These are phyloP conservation scores for Trametes villosa DNA, from an alignment of 768 basidiomycete species.

Conservation along the genomic window DNA sequence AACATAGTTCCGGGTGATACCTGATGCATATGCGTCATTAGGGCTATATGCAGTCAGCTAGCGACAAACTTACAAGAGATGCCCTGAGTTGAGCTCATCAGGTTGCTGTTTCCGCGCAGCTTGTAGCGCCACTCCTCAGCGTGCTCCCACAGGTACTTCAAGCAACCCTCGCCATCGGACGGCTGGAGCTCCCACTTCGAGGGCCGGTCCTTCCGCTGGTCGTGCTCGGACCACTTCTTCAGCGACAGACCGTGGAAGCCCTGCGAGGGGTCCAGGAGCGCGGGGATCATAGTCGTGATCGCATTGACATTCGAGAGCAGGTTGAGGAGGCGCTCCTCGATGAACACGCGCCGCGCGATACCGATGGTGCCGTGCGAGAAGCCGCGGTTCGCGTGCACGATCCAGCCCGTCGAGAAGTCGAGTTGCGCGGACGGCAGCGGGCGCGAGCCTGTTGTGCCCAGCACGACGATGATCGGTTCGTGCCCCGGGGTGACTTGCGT, in stretches of 20 bases:
- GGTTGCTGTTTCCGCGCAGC: constrained; percentile 26
- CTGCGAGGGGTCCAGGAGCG: constrained; percentile 6
- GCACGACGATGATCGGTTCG: constrained; percentile 31
- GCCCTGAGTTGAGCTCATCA: constrained; percentile 25
- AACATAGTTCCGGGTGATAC: constrained; percentile 35
- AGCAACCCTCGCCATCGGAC: constrained; percentile 16
- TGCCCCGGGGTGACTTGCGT: constrained; percentile 16
- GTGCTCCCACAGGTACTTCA: constrained; percentile 35
- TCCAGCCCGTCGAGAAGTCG: constrained; percentile 30
- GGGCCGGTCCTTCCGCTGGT: constrained; percentile 24
- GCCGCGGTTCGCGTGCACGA: constrained; percentile 22
- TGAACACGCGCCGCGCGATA: constrained; percentile 32
- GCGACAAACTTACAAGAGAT: constrained; percentile 24
- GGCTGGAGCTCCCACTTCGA: constrained; percentile 27
- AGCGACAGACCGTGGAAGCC: constrained; percentile 29
- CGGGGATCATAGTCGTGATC: constrained; percentile 34
- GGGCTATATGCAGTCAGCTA: no score
- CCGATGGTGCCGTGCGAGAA: constrained; percentile 33
- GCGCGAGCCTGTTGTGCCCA: constrained; percentile 32
- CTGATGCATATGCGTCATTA: constrained; percentile 12
- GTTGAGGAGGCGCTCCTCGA: constrained; percentile 32
- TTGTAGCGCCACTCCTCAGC: constrained; percentile 33
- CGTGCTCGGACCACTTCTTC: constrained; percentile 31
- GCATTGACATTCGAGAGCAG: constrained; percentile 33
- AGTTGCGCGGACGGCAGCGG: constrained; percentile 22